Evolutionary conservation across 2,329 filamentous ascomycete genomes (phyloP), one percentile per base, ranked within the genome.

Genomic region (Penicillium sp.): DNA sequence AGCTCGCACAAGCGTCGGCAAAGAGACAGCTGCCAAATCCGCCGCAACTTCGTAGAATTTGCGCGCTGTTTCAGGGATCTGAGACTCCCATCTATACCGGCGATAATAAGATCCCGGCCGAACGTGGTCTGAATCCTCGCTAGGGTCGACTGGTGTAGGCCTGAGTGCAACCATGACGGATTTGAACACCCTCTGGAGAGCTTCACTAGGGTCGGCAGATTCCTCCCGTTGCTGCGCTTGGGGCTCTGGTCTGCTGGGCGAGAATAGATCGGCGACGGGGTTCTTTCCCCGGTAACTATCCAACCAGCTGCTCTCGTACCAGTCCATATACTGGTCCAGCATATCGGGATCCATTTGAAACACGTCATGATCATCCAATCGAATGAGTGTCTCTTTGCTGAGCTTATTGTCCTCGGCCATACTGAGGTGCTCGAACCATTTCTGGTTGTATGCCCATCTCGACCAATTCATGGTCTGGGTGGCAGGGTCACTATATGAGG

Each of bases 271-370:
- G 24, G 69, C 62, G 26, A 74, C 57, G 28, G 65, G 65, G 46
- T 67, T 62, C 5, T 61, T 53, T 6, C 54, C 55, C 54, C 39
- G 54, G 42, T 42, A 47, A 11, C 35, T 61, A 42, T 70, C 65
- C 28, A 72, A 55, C 74, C 82, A 87, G 36, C 77, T 84, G 47
- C 76, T 75, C 61, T 87, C 82, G 62, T 86, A 90, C 82, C 86
- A 93, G 65, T 88, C 80, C 67, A 94, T 75, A 60, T 89, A 91
- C 49, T 85, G 78, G 58, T 90, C 86, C 29, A 91, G 70, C 52
- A 85, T 77, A 18, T 75, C 69, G 4, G 74, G 69, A 2, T 70
- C 74, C 79, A 90, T 83, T 1, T 70, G 64, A 32, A 83, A 75
- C 7, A 87, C 77, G 55, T 88, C 78, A 3, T 72, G 69, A 45